phyloP scores from a whole-genome alignment of 75 land plant species.

The Pseudotsuga menziesii region DNA sequence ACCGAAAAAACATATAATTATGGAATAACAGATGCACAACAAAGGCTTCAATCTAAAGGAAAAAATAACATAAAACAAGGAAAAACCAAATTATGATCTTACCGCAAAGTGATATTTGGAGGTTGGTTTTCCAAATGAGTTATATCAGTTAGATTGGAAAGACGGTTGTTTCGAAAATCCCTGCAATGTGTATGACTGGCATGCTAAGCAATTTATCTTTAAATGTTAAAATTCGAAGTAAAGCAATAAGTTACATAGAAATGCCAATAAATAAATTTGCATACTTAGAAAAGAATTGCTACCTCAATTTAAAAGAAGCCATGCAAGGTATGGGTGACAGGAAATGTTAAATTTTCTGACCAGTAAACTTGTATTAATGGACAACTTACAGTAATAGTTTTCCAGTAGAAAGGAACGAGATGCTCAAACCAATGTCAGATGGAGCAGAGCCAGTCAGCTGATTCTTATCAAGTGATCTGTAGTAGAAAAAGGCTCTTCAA shows the following conservation, averaged over 20 bases:
- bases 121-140: slow-evolving; percentile 13
- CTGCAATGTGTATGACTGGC: slow-evolving; percentile 19
- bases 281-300: background rate
- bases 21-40: background rate
- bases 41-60: background rate
- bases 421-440: slow-evolving; percentile 30
- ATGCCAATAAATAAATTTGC: background rate
- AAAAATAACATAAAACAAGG: background rate
- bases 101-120: slow-evolving; percentile 51
- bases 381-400: slow-evolving; percentile 40
- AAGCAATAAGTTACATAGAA: background rate
- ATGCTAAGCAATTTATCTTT: background rate
- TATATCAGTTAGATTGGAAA: slow-evolving; percentile 31
- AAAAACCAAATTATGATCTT: slow-evolving; percentile 5
- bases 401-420: slow-evolving; percentile 20
- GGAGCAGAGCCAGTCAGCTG: slow-evolving; percentile 44
- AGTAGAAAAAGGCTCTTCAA: background rate
- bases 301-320: background rate
- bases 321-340: too few relatives aligned
- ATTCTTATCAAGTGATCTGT: slow-evolving; percentile 52
- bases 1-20: background rate
- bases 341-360: too few relatives aligned
- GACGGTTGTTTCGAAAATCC: slow-evolving; percentile 37
- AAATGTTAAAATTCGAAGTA: background rate
- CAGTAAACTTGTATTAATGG: background rate